Conservation (phyloP, 495 filamentous ascomycete genomes). For the Penicillium bialowiezense region DNA sequence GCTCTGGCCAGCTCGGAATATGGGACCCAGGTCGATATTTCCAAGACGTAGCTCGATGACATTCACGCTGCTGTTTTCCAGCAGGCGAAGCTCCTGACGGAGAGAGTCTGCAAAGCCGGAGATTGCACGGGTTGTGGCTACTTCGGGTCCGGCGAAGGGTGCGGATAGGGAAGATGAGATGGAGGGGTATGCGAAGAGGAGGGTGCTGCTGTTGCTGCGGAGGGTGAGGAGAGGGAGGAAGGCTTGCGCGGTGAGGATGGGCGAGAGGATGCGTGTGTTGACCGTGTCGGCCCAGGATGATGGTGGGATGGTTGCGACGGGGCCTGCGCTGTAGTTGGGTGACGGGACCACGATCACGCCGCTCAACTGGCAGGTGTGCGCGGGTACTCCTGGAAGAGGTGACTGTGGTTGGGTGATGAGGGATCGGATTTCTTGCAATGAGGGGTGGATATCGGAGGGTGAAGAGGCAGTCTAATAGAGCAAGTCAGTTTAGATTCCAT, state of each 20-base stretch:
- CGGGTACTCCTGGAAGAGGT: conserved; percentile 66
- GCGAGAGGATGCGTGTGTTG: conserved; percentile 89
- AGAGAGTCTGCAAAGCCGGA: conserved; percentile 76
- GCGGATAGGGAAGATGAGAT: conserved; percentile 80
- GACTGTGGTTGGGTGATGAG: conserved; percentile 70
- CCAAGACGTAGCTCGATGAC: conserved; percentile 85
- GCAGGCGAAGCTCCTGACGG: conserved; percentile 65
- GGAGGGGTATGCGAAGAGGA: conserved; percentile 80
- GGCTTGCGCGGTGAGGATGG: conserved; percentile 78
- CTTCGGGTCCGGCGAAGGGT: conserved; percentile 82
- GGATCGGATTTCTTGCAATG: conserved; percentile 50
- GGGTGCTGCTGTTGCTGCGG: conserved; percentile 48
- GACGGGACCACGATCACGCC: conserved; percentile 73
- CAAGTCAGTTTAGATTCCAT: conserved; percentile 9
- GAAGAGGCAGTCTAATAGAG: conserved; percentile 49
- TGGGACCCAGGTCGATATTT: conserved; percentile 66
- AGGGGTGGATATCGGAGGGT: conserved; percentile 51
- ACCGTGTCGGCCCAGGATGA: conserved; percentile 83
- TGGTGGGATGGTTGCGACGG: conserved; percentile 77
- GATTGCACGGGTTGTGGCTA: conserved; percentile 71
- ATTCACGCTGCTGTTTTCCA: conserved; percentile 53
- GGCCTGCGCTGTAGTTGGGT: conserved; percentile 61
- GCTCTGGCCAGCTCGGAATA: conserved; percentile 38
- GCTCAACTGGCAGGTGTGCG: conserved; percentile 70
- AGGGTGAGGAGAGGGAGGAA: conserved; percentile 77